Evolutionary conservation across 345 rosid genomes (phyloP).

Genomic region (sweet orange (Citrus sinensis)): DNA sequence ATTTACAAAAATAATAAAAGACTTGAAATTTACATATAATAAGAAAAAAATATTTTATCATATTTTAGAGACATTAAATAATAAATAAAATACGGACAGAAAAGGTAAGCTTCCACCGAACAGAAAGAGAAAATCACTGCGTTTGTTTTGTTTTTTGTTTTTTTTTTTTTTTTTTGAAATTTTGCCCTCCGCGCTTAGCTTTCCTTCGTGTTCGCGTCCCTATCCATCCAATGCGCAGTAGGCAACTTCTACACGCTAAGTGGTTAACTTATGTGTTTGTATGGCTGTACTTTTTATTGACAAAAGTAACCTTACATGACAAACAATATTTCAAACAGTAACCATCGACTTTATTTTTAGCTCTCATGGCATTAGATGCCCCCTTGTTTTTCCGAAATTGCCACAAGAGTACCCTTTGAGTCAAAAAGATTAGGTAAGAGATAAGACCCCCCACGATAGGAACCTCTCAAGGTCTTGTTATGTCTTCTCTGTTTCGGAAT

Average conservation of each 20-base stretch:
- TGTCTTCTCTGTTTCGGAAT: slow-evolving; percentile 25
- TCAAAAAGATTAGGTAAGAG: slow-evolving; percentile 23
- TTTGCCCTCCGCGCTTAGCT: neutral
- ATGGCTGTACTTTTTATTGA: slow-evolving; percentile 23
- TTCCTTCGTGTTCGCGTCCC: slow-evolving; percentile 22
- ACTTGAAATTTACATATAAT: neutral
- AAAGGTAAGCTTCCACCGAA: slow-evolving; percentile 21
- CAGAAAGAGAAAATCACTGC: neutral
- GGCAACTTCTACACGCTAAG: slow-evolving; percentile 40
- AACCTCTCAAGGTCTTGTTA: slow-evolving; percentile 35
- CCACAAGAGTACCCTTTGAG: slow-evolving; percentile 1
- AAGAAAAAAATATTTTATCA: too few species aligned
- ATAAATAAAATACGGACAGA: slow-evolving; percentile 15
- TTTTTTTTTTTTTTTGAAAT: neutral
- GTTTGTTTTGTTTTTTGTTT: too few species aligned
- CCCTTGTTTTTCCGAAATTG: slow-evolving; percentile 13
- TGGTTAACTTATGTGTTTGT: slow-evolving; percentile 22
- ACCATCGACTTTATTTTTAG: neutral
- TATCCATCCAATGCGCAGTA: slow-evolving; percentile 25
- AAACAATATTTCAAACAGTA: neutral
- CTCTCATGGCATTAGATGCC: slow-evolving; percentile 13
- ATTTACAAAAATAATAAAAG: neutral
- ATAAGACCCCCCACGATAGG: slow-evolving; percentile 10
- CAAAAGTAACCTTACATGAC: slow-evolving; percentile 31
- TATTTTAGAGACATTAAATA: neutral